Evolutionary conservation across 2,329 filamentous ascomycete species (phyloP), one percentile per base, ranked within the genome.

Genomic region (Fulvia fulva): DNA sequence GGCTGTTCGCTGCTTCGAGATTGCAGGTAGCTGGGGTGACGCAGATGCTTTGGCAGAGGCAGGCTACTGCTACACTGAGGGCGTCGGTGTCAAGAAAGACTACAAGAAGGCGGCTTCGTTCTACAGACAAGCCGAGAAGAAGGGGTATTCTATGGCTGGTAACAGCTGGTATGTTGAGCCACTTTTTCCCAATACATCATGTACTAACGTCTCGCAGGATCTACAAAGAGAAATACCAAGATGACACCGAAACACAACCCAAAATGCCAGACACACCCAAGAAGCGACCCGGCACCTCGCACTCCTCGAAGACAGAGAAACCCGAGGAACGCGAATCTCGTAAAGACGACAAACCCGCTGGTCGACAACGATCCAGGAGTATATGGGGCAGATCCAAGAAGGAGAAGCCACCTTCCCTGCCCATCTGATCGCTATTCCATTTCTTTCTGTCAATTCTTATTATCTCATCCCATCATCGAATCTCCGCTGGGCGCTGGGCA

Each of bases 121-220:
- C 69, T 97, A 97, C 73, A 87, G 94, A 22, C 82, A 87, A 78
- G 94, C 94, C 5, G 94, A 96, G 73, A 86, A 88, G 23, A 94
- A 94, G 76, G 94, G 94, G 6, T 92, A 97, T 81, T 96, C 86
- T 75, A 97, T 97, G 91, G 88, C 96, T 57, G 94, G 94, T 56
- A 97, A 97, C 73, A 97, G 91, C 80, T 99, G 94, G 93, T 96
- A 81, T 72, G 90, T 83, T 57, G 9, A 21, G 28, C 23, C 21
- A 19, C 12, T 23, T 2, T 7, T 19, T n/a, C 30, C 25, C 7
- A 23, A 51, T 19, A 23, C 23, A 34, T 41, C 19, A 23, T 52
- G 34, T 54, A 44, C 44, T 56, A 32, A 61, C 44, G 14, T 30
- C 14, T 14, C 52, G 46, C 50, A 96, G 91, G 92, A 97, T 97